Base-by-base conservation (phyloP, 352 stramenopile species). In the Phytophthora nicotianae region DNA sequence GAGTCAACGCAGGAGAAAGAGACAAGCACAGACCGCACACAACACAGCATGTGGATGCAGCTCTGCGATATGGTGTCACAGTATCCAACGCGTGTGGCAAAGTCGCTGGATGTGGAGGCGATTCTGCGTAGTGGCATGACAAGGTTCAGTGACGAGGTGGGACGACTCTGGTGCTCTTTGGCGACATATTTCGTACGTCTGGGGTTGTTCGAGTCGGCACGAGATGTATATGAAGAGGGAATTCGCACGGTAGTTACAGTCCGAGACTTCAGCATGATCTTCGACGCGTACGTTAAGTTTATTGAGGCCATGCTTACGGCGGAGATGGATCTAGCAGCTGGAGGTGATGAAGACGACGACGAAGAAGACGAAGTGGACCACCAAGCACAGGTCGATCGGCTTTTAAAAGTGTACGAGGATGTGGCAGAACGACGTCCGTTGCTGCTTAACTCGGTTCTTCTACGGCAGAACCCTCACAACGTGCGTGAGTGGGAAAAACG, bases 401-500 rank as follows among this genome's bases (percentile, higher is more conserved):
- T 96, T 45, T 70, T 90, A 33, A 91, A 97, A 60, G 77, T 95
- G 47, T 95, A 96, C 55, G 90, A 90, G 45, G 85, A 99, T 70
- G 86, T 99, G 45, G 97, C 98, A 7, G 90, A 97, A 46, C 86
- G 95, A 35, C 87, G 97, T 7, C 97, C 97, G 1, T 58, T 99
- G 45, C 72, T 99, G 24, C 83, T 97, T 2, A 96, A 96, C 65
- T 95, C 90, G 26, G 98, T 99, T 29, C 68, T 99, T 40, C 75
- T 99, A 41, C 88, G 97, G 17, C 97, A 99, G 71, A 99, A 99
- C 75, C 97, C 97, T 10, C 91, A 99, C 71, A 98, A 99, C 61
- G 96, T 99, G 0, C 81, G 84, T 11, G 97, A 99, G 75, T 99
- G 98, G 98, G 80, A 98, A 50, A 98, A 99, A 62, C 92, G 97